Conservation (phyloP, 2,329 filamentous ascomycete species). For the Apiospora malaysiana region DNA sequence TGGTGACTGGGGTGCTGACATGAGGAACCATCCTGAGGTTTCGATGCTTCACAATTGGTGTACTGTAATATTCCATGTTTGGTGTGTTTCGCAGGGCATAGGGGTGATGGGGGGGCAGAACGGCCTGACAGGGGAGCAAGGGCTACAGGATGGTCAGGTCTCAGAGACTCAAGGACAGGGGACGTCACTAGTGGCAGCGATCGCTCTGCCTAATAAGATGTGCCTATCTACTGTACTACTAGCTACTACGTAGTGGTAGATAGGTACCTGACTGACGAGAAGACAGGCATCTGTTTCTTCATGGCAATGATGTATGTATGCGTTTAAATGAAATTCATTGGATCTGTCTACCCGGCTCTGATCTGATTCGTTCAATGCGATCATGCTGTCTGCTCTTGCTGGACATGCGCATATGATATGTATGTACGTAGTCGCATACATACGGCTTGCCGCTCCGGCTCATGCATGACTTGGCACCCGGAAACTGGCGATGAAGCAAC, state of each 20-base stretch:
- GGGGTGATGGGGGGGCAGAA: neutral
- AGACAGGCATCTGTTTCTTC: neutral
- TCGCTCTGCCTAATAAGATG: neutral
- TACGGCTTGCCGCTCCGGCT: neutral
- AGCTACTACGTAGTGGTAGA: neutral
- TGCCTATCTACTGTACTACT: neutral
- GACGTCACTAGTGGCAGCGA: neutral
- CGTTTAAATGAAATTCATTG: neutral
- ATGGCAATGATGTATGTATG: neutral
- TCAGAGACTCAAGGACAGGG: neutral
- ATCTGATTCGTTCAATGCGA: neutral
- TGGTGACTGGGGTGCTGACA: neutral
- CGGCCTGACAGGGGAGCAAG: neutral
- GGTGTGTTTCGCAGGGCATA: slow-evolving; percentile 1
- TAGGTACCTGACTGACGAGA: neutral
- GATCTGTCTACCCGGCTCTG: neutral
- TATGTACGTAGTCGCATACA: neutral
- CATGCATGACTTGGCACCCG: slow-evolving; percentile 14
- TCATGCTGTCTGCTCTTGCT: neutral
- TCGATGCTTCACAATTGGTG: neutral
- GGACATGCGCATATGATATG: neutral
- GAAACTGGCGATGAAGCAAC: neutral
- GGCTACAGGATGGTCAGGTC: slow-evolving; percentile 1
- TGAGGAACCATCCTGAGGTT: slow-evolving; percentile 1
- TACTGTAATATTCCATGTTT: neutral